Evolutionary conservation across 345 rosid genomes (phyloP).

Genomic region (Syzygium aromaticum): DNA sequence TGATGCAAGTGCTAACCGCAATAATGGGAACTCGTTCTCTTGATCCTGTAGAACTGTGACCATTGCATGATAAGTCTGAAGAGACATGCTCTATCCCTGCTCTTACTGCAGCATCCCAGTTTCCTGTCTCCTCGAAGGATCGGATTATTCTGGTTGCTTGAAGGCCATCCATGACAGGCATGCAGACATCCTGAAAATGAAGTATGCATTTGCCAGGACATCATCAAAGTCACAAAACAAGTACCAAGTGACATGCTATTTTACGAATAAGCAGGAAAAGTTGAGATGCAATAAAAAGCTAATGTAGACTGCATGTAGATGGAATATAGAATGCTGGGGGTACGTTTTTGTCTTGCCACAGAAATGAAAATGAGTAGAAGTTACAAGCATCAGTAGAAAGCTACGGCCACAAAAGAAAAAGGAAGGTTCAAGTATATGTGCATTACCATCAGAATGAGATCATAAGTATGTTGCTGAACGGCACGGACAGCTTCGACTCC

Average conservation of each 20-base stretch:
- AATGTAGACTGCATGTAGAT: background rate
- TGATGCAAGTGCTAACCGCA: constrained; percentile 46
- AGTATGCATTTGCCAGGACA: background rate
- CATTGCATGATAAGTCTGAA: constrained; percentile 8
- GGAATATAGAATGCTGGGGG: background rate
- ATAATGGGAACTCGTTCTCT: constrained; percentile 58
- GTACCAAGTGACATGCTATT: background rate
- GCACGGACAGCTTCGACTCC: constrained; percentile 85
- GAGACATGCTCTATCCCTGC: constrained; percentile 54
- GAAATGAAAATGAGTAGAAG: background rate
- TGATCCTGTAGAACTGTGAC: constrained; percentile 3
- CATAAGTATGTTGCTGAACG: constrained; percentile 36
- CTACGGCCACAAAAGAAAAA: background rate
- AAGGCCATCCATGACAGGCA: constrained; percentile 93
- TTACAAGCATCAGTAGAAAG: background rate
- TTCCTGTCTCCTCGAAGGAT: constrained; percentile 73
- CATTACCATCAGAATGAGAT: constrained; percentile 77
- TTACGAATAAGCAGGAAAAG: background rate
- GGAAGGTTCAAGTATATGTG: background rate
- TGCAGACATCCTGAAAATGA: constrained; percentile 73
- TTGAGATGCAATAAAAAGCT: background rate
- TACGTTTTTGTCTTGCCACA: background rate
- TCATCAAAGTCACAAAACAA: background rate
- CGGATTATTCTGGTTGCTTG: constrained; percentile 91
- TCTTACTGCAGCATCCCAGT: constrained; percentile 65